Conservation (phyloP, 495 filamentous ascomycete species). For the Penicillium atrosanguineum region DNA sequence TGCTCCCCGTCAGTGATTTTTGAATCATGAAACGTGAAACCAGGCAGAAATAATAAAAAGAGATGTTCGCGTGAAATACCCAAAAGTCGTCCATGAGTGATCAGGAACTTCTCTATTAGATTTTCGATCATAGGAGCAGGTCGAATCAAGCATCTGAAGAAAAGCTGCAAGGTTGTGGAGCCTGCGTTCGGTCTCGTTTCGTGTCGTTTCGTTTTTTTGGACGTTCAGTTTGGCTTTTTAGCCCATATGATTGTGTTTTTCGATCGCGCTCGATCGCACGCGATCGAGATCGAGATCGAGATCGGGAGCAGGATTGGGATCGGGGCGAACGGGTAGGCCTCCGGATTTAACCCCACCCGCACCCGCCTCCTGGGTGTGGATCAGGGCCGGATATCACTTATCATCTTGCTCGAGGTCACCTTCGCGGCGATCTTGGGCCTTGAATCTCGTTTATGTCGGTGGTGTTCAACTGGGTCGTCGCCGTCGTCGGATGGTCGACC, state of each 20-base stretch:
- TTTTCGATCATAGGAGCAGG: not conserved
- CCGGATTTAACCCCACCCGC: slow-evolving; percentile 15
- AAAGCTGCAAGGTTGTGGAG: not conserved
- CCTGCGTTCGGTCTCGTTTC: not conserved
- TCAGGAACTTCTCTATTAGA: not conserved
- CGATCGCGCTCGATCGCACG: not conserved
- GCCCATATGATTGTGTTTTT: not conserved
- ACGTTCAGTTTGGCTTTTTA: slow-evolving; percentile 15
- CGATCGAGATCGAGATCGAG: not conserved
- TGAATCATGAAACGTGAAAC: not conserved
- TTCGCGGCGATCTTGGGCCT: not conserved
- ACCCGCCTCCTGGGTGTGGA: not conserved
- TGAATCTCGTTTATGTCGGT: not conserved
- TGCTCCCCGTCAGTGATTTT: slow-evolving; percentile 10
- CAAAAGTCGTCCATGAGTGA: not conserved
- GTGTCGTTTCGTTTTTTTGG: not conserved
- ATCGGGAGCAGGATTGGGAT: too few species aligned
- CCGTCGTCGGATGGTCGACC: not conserved
- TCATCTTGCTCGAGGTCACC: not conserved
- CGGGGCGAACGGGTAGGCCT: slow-evolving; percentile 11
- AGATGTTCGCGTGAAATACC: not conserved
- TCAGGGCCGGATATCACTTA: not conserved
- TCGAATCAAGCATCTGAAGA: not conserved
- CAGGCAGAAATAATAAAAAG: not conserved
- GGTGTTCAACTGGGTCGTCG: not conserved